Evolutionary conservation across 441 rosid species (phyloP).

Genomic region (Brassica balearica): DNA sequence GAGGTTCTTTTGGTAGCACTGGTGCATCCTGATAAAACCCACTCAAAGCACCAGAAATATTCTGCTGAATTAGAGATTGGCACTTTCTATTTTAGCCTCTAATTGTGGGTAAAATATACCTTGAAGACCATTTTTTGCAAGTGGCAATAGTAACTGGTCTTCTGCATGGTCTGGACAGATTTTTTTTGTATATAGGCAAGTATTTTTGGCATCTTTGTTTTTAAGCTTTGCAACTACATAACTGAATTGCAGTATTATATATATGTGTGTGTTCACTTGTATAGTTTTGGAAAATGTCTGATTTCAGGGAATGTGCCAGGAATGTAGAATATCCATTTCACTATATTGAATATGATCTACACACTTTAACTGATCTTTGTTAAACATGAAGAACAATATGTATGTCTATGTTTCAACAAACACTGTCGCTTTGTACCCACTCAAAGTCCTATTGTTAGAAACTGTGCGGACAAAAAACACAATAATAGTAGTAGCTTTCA

Average conservation of each 20-base stretch:
- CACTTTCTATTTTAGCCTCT: conserved; percentile 17
- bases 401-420: conserved; percentile 17
- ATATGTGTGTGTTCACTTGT: not conserved
- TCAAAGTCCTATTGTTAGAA: not conserved
- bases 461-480: conserved; percentile 7
- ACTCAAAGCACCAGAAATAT: conserved; percentile 21
- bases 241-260: not conserved
- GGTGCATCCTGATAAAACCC: conserved; percentile 28
- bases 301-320: not conserved
- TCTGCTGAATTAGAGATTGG: conserved; percentile 29
- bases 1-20: conserved; percentile 47
- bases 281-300: not conserved
- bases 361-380: conserved; percentile 5
- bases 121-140: conserved; percentile 34
- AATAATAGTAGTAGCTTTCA: conserved; percentile 34
- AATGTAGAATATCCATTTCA: conserved; percentile 6
- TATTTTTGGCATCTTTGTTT: not conserved
- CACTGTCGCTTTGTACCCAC: conserved; percentile 20
- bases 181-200: conserved; percentile 22
- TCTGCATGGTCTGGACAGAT: conserved; percentile 25
- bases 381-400: not conserved
- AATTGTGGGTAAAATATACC: conserved; percentile 18
- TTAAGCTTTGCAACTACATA: conserved; percentile 7
- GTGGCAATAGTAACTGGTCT: conserved; percentile 26
- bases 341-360: conserved; percentile 11